Evolutionary conservation across 805 yeast species (phyloP).

Genomic region (Myxozyma neotropica): DNA sequence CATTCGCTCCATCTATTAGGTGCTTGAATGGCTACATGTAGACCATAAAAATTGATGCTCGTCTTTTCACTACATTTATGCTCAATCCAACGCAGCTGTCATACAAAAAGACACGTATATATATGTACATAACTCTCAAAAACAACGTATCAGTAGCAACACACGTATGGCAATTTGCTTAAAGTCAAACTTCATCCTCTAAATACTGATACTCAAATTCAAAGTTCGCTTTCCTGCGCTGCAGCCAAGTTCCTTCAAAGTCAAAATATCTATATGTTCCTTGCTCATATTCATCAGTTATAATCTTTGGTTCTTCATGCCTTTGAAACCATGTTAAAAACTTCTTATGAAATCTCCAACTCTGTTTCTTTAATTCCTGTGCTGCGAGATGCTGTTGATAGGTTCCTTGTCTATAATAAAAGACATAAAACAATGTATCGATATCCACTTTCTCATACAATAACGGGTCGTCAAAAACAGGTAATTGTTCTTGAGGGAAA

Average conservation of each 20-base stretch:
- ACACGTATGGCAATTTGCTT: background rate
- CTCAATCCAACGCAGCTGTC: background rate
- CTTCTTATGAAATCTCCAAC: conserved; percentile 79
- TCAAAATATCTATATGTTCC: conserved; percentile 81
- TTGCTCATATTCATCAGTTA: conserved; percentile 49
- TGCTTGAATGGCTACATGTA: background rate
- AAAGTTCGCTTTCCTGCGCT: conserved; percentile 62
- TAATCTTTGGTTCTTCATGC: conserved; percentile 55
- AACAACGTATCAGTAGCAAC: background rate
- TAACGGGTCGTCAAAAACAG: conserved; percentile 55
- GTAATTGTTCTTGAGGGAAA: conserved; percentile 80
- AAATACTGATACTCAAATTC: conserved; percentile 52
- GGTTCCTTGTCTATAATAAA: conserved; percentile 79
- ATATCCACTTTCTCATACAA: conserved; percentile 72
- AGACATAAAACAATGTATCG: conserved; percentile 88
- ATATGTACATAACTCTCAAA: background rate
- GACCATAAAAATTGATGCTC: background rate
- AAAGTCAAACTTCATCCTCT: conserved; percentile 43
- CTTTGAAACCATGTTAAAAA: conserved; percentile 80
- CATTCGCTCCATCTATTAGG: no score
- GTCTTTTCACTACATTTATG: background rate
- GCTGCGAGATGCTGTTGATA: conserved; percentile 79
- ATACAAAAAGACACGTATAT: background rate
- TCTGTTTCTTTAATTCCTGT: conserved; percentile 71
- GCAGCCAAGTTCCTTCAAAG: conserved; percentile 57